Evolutionary conservation across 352 stramenopile genomes (phyloP).

Genomic region (Globisporangium middletonii): DNA sequence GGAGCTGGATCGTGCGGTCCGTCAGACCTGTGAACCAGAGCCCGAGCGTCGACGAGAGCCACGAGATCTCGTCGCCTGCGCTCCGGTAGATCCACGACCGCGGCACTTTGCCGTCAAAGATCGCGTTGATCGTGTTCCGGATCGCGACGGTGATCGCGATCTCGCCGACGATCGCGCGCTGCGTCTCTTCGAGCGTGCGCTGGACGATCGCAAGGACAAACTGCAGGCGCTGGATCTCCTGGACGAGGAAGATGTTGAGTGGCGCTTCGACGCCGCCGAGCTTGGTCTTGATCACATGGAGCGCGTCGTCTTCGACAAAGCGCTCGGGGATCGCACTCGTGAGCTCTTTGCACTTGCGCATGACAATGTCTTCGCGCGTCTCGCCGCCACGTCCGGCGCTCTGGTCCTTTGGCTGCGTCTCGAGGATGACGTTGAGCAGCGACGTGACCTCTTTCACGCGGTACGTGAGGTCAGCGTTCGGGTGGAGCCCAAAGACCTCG

Average conservation of each 20-base stretch:
- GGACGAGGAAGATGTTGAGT: constrained; percentile 72
- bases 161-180: constrained; percentile 57
- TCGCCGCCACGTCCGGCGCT: constrained; percentile 23
- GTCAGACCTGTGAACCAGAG: constrained; percentile 63
- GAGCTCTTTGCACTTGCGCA: constrained; percentile 55
- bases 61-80: constrained; percentile 62
- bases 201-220: constrained; percentile 48
- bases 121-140: constrained; percentile 46
- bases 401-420: constrained; percentile 61
- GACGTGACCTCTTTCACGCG: constrained; percentile 69
- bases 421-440: constrained; percentile 51
- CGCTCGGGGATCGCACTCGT: constrained; percentile 35
- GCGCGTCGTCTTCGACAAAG: constrained; percentile 41
- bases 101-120: constrained; percentile 73
- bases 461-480: constrained; percentile 75
- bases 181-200: constrained; percentile 39
- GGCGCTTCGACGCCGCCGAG: constrained; percentile 64
- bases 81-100: constrained; percentile 37
- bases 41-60: constrained; percentile 55
- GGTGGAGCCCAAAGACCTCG: constrained; percentile 76
- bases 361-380: constrained; percentile 54
- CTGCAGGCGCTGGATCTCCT: constrained; percentile 67
- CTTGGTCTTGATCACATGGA: constrained; percentile 34
- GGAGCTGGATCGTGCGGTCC: constrained; percentile 52
- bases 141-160: constrained; percentile 47